Percentiles rank a stretch among this genome's conserved stretches.
These are phyloP conservation scores for Colletotrichum noveboracense DNA, from an alignment of 2,329 filamentous ascomycete species.

Conservation along the genomic window DNA sequence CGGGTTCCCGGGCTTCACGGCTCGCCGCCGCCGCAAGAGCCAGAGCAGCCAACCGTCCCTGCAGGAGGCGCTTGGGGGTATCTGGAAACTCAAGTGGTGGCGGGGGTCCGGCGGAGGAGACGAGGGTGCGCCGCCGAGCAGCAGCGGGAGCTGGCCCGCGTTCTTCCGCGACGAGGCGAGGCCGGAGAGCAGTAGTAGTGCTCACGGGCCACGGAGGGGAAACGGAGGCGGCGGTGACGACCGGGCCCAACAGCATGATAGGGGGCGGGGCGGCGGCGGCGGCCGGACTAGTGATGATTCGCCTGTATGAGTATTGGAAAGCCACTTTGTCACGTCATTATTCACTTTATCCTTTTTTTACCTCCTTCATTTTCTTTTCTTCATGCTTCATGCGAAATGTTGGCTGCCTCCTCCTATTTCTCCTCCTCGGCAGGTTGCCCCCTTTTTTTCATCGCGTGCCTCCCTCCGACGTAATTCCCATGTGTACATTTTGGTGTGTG, in stretches of 20 bases:
- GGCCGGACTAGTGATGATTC: conserved; percentile 27
- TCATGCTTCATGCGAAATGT: background rate
- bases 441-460: background rate
- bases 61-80: conserved; percentile 55
- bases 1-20: conserved; percentile 66
- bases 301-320: conserved; percentile 34
- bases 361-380: background rate
- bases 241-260: conserved; percentile 3
- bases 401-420: background rate
- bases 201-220: background rate
- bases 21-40: conserved; percentile 49
- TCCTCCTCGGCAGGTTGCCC: background rate
- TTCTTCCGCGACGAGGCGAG: conserved; percentile 26
- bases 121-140: conserved; percentile 22
- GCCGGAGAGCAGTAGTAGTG: conserved; percentile 10
- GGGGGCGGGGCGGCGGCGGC: background rate
- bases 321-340: conserved; percentile 5
- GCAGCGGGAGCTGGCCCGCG: conserved; percentile 11
- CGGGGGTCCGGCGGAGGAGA: conserved; percentile 20
- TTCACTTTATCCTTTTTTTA: conserved; percentile 17
- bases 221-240: background rate
- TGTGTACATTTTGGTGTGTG: background rate
- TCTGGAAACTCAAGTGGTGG: conserved; percentile 65
- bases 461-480: background rate
- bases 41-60: conserved; percentile 42